Percentiles rank a stretch among this genome's conserved stretches.
Conservation (phyloP, 106 monocot genomes). For the Dendrobium huoshanense region DNA sequence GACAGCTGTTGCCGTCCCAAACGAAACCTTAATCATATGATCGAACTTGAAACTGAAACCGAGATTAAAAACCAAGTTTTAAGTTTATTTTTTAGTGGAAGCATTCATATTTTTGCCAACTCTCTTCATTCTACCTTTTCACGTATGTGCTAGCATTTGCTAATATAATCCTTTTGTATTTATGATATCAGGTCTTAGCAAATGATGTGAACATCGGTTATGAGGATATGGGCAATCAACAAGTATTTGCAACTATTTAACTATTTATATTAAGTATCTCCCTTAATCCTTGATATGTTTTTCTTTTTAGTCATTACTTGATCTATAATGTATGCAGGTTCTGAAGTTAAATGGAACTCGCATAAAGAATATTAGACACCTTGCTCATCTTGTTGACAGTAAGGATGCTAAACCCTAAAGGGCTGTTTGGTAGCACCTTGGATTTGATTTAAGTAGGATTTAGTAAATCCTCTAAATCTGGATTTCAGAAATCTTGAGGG, state of each 20-base stretch:
- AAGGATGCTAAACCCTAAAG: slow-evolving; percentile 15
- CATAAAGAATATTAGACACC: slow-evolving; percentile 87
- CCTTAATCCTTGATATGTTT: background rate
- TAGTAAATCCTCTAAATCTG: too few species aligned
- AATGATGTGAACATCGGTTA: slow-evolving; percentile 96
- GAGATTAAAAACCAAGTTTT: background rate
- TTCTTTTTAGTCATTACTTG: background rate
- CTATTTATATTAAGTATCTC: background rate
- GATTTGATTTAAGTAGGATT: too few species aligned
- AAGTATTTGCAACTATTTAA: slow-evolving; percentile 37
- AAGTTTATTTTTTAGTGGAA: background rate
- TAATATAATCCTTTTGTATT: background rate
- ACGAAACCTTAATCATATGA: too few species aligned
- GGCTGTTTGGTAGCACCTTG: background rate
- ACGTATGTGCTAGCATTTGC: background rate
- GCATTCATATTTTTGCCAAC: background rate
- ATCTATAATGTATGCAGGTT: slow-evolving; percentile 34
- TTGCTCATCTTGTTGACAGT: slow-evolving; percentile 90
- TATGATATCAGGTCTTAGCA: slow-evolving; percentile 58
- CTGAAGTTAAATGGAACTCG: slow-evolving; percentile 70
- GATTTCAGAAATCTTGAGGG: too few species aligned
- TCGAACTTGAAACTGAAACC: too few species aligned
- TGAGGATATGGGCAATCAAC: slow-evolving; percentile 89
- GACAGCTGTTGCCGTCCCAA: too few species aligned
- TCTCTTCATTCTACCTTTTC: background rate